Evolutionary conservation across 2,329 filamentous ascomycete genomes (phyloP).

Genomic region (Stylonectria norvegica): DNA sequence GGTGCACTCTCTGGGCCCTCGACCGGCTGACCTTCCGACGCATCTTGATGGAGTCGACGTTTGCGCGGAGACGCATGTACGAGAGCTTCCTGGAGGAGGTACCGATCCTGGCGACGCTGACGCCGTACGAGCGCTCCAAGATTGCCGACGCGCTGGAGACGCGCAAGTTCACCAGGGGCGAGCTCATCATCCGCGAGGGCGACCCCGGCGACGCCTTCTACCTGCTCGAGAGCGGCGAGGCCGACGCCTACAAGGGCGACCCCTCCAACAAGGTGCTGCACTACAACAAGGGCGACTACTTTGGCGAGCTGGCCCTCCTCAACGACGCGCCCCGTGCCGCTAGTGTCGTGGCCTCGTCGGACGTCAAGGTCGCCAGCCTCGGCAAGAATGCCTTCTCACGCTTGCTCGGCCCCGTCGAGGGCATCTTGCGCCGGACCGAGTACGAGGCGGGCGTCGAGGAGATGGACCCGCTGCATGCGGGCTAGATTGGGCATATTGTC

Average conservation of each 20-base stretch:
- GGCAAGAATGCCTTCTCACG: conserved; percentile 95
- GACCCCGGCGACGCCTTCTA: conserved; percentile 91
- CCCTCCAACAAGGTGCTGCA: conserved; percentile 67
- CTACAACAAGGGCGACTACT: conserved; percentile 92
- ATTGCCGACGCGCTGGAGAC: conserved; percentile 96
- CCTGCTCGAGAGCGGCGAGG: conserved; percentile 82
- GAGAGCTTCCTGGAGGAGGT: conserved; percentile 96
- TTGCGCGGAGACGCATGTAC: conserved; percentile 93
- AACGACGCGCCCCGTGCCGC: conserved; percentile 93
- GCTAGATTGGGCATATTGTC: conserved; percentile 15
- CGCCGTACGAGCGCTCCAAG: conserved; percentile 91
- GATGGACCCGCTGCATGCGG: conserved; percentile 60
- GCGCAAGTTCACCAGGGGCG: conserved; percentile 74
- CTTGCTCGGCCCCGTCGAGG: conserved; percentile 85
- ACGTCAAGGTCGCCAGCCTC: conserved; percentile 88
- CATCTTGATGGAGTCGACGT: conserved; percentile 97
- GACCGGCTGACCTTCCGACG: conserved; percentile 96
- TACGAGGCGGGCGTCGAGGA: conserved; percentile 63
- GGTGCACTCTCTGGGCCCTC: conserved; percentile 85
- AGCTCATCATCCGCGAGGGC: conserved; percentile 86
- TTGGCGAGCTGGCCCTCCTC: conserved; percentile 89
- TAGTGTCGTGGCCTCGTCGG: conserved; percentile 76
- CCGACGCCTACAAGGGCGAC: conserved; percentile 80
- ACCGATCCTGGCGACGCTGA: conserved; percentile 76
- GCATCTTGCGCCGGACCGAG: conserved; percentile 82